phyloP scores from a whole-genome alignment of 192 early-diverging fungal genomes.

The Backusella sp. region DNA sequence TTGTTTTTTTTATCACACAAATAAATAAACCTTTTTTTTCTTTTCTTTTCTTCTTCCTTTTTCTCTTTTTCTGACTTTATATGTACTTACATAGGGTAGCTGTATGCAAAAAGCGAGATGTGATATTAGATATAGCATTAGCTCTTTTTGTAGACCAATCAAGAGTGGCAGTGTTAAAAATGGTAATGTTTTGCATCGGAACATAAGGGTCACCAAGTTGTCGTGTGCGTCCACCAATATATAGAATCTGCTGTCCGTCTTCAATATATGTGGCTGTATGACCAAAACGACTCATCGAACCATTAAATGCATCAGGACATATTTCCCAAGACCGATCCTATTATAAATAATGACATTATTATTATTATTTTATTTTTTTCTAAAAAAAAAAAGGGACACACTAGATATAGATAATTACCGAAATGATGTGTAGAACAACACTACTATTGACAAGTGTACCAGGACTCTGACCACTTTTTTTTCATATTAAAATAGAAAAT shows the following conservation, averaged over 20 bases:
- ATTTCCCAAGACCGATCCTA: background rate
- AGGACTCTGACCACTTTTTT: no score
- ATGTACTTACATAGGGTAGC: background rate
- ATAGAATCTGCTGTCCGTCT: background rate
- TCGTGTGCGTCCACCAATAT: slow-evolving; percentile 1
- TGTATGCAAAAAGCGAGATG: background rate
- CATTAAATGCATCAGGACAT: background rate
- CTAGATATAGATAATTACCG: background rate
- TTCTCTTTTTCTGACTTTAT: background rate
- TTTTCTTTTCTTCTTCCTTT: background rate
- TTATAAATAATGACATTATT: background rate
- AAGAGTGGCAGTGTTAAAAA: background rate
- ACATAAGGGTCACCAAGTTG: background rate
- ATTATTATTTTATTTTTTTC: background rate
- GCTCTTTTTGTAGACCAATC: background rate
- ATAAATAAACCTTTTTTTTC: background rate
- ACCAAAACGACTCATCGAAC: background rate
- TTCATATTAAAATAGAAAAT: background rate
- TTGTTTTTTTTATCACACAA: background rate
- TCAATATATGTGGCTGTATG: slow-evolving; percentile 3
- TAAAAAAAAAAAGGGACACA: background rate
- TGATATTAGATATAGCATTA: background rate
- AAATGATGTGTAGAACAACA: background rate
- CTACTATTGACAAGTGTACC: no score
- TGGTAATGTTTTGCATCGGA: slow-evolving; percentile 1